phyloP scores from a whole-genome alignment of 2,329 filamentous ascomycete species.

The Trichophyton schoenleinii region DNA sequence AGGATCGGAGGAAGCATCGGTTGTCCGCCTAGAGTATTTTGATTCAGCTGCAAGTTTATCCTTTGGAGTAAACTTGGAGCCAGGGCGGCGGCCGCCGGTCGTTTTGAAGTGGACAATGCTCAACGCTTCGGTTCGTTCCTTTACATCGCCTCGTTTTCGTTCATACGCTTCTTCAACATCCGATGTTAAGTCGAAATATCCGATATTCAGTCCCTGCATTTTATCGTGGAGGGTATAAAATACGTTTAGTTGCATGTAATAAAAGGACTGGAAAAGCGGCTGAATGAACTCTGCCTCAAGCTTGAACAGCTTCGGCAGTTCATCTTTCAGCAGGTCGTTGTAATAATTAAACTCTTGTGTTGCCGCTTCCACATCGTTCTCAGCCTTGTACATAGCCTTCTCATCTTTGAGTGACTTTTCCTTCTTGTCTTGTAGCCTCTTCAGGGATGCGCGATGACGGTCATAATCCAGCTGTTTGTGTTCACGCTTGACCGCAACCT shows the following conservation, averaged over 20 bases:
- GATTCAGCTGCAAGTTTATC: conserved; percentile 26
- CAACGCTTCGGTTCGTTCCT: conserved; percentile 74
- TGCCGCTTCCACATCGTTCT: conserved; percentile 77
- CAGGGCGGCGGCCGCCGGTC: conserved; percentile 47
- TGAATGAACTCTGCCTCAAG: conserved; percentile 92
- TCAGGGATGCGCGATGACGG: conserved; percentile 65
- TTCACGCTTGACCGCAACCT: conserved; percentile 75
- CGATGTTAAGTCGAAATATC: conserved; percentile 85
- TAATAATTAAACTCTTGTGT: conserved; percentile 97
- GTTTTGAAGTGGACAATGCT: conserved; percentile 86
- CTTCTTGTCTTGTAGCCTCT: conserved; percentile 96
- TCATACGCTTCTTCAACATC: conserved; percentile 88
- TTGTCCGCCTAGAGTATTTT: conserved; percentile 26
- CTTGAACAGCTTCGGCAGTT: conserved; percentile 79
- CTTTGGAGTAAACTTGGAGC: conserved; percentile 24
- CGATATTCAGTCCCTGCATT: conserved; percentile 95
- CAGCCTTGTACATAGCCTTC: conserved; percentile 91
- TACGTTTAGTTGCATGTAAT: conserved; percentile 99
- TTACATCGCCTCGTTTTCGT: conserved; percentile 75
- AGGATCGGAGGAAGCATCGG: conserved; percentile 36
- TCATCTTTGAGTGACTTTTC: conserved; percentile 94
- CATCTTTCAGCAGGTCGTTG: conserved; percentile 92
- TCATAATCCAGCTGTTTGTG: conserved; percentile 98
- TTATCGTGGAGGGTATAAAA: conserved; percentile 97
- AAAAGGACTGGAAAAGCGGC: conserved; percentile 95